Evolutionary conservation across 805 yeast genomes (phyloP).

Genomic region (Zygoascus biomembranicola): DNA sequence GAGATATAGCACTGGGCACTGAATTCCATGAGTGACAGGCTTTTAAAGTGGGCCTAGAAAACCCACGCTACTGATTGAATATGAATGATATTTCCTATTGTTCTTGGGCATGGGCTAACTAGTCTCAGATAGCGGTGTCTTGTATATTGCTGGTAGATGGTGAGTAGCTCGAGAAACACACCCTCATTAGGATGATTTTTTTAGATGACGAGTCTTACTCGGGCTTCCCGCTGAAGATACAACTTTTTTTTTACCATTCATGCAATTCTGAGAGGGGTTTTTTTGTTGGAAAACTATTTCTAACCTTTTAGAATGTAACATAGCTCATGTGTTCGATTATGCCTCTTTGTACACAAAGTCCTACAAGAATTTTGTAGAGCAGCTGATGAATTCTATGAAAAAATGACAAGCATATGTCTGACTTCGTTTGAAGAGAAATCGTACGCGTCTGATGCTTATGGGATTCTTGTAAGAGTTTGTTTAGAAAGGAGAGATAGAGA

Average conservation of each 20-base stretch:
- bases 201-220: conserved; percentile 98
- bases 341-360: not conserved
- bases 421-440: conserved; percentile 54
- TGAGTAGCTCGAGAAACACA: not conserved
- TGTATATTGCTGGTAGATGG: not conserved
- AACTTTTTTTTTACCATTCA: conserved; percentile 77
- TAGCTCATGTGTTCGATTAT: not conserved
- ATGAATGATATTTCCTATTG: not conserved
- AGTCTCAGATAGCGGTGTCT: not conserved
- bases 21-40: conserved; percentile 90
- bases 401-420: conserved; percentile 99
- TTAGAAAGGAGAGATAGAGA: not conserved
- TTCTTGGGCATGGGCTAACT: not conserved
- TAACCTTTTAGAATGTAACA: not conserved
- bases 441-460: conserved; percentile 49
- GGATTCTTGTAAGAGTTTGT: not conserved
- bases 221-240: conserved; percentile 92
- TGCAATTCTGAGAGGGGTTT: conserved; percentile 59
- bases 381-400: conserved; percentile 11
- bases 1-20: conserved; percentile 99
- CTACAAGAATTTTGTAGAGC: conserved; percentile 5
- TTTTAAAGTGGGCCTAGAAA: conserved; percentile 93
- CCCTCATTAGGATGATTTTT: conserved; percentile 34
- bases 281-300: conserved; percentile 1
- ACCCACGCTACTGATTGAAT: conserved; percentile 79